Base-by-base conservation (phyloP, 139 green algal genomes). In the Ettlia oleoabundans region DNA sequence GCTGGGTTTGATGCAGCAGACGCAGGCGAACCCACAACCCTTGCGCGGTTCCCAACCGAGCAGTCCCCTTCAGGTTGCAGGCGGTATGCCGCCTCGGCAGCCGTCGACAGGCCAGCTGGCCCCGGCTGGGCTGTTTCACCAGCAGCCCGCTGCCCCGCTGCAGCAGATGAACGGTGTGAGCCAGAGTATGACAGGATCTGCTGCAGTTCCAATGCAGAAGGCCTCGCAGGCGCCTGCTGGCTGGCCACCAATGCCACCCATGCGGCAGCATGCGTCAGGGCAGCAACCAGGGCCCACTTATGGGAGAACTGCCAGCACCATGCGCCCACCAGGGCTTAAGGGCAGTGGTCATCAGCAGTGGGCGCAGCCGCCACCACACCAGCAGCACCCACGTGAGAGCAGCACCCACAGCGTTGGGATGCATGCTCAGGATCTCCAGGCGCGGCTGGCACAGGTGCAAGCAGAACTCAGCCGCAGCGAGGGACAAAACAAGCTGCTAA, bases 401-500 rank as follows among this genome's bases (percentile, higher is more conserved):
- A 66, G 58, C 58, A 66, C 21, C 21, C 58, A 15, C 55, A 65
- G 55, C 21, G 9, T n/a, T 28, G n/a, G 22, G 19, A 24, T 40
- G 30, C 43, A 43, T 3, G 3, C 30, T 51, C 52, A 67, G 53
- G 38, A 61, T 0, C 41, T 37, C 0, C 73, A 80, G 58, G 52
- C 26, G 24, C 42, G 24, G 0, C 43, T n/a, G 42, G 53, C 37
- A 26, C 73, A 67, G 26, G 35, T 73, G 40, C 41, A 63, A 6
- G 18, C 43, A 2, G 40, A 73, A 61, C 63, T 73, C 15, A 32
- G 42, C 24, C 76, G 76, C 30, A 51, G 26, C 26, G 33, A 68
- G 47, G 40, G 81, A 2, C 53, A 62, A n/a, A 82, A 81, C 42
- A 76, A 75, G 47, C 64, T 82, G 7, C 55, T 85, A 47, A 28